These are phyloP conservation scores for Mycena albidolilacea DNA, from an alignment of 768 basidiomycete species.

Conservation along the genomic window DNA sequence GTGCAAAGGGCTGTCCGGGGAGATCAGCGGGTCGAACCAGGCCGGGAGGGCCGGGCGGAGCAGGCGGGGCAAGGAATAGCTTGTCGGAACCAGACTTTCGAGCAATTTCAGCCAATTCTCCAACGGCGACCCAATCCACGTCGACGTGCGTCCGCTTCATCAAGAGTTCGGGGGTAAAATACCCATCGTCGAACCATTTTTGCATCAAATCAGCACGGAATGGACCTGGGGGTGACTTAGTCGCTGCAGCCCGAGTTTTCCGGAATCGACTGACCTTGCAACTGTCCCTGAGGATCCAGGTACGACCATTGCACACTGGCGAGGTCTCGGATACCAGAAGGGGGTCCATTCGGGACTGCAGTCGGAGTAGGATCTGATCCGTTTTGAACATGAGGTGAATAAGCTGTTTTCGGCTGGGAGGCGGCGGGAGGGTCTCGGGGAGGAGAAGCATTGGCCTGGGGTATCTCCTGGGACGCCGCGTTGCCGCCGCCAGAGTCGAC, in stretches of 20 bases:
- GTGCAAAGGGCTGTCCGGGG: constrained; percentile 59
- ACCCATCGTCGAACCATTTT: constrained; percentile 93
- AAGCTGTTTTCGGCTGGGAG: constrained; percentile 25
- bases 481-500: constrained; percentile 27
- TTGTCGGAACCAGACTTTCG: constrained; percentile 67
- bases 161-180: constrained; percentile 86
- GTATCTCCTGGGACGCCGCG: constrained; percentile 5
- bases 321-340: constrained; percentile 67
- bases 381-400: constrained; percentile 33
- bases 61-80: constrained; percentile 73
- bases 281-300: constrained; percentile 90
- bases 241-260: background rate
- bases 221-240: constrained; percentile 69
- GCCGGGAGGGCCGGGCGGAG: constrained; percentile 66
- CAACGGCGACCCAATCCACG: constrained; percentile 76
- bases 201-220: constrained; percentile 94
- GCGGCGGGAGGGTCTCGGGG: constrained; percentile 22
- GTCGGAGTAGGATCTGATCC: constrained; percentile 34
- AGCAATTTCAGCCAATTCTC: constrained; percentile 59
- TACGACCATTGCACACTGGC: constrained; percentile 89
- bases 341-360: constrained; percentile 49
- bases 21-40: constrained; percentile 65
- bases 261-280: constrained; percentile 77
- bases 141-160: constrained; percentile 88
- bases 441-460: constrained; percentile 26